A percentile compares a stretch with the other conserved stretches of the same genome.
phyloP scores from a whole-genome alignment of 1,139 yeast species.

The Scheffersomyces stambukii region DNA sequence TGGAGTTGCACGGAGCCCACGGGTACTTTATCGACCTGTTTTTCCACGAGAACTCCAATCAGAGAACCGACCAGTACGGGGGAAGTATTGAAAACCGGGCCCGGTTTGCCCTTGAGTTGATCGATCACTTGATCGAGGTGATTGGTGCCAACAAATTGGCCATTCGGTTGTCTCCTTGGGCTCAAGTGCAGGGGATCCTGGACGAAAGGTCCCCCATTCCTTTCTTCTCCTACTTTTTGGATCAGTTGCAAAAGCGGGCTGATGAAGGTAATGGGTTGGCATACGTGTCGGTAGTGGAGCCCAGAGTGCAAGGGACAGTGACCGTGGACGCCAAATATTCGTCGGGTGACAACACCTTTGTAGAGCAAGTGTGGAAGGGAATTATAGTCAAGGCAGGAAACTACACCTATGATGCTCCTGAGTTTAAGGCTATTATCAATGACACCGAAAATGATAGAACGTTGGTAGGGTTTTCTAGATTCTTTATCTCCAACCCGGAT shows the following conservation, averaged over 20 bases:
- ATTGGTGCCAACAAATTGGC: conserved; percentile 54
- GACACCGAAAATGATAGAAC: conserved; percentile 34
- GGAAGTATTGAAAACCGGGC: conserved; percentile 62
- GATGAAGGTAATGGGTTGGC: conserved; percentile 38
- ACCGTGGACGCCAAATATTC: conserved; percentile 9
- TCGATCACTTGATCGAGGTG: conserved; percentile 47
- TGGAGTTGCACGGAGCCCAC: conserved; percentile 67
- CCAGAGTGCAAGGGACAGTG: conserved; percentile 19
- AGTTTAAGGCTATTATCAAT: conserved; percentile 15
- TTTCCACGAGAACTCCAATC: conserved; percentile 41
- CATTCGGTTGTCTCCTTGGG: conserved; percentile 56
- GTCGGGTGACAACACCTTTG: conserved; percentile 29
- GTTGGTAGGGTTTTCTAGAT: conserved; percentile 43
- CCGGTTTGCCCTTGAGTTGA: conserved; percentile 51
- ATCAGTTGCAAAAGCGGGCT: conserved; percentile 38
- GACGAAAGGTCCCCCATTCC: conserved; percentile 32
- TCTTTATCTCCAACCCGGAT: conserved; percentile 52
- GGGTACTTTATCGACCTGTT: conserved; percentile 67
- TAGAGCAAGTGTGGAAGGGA: conserved; percentile 46
- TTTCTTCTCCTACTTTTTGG: conserved; percentile 29
- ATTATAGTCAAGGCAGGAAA: conserved; percentile 45
- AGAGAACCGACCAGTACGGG: conserved; percentile 53
- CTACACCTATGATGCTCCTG: conserved; percentile 25
- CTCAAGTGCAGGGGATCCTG: conserved; percentile 36
- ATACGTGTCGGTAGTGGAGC: conserved; percentile 52